Evolutionary conservation across 352 stramenopile genomes (phyloP).

Genomic region (Pythium angustatum): DNA sequence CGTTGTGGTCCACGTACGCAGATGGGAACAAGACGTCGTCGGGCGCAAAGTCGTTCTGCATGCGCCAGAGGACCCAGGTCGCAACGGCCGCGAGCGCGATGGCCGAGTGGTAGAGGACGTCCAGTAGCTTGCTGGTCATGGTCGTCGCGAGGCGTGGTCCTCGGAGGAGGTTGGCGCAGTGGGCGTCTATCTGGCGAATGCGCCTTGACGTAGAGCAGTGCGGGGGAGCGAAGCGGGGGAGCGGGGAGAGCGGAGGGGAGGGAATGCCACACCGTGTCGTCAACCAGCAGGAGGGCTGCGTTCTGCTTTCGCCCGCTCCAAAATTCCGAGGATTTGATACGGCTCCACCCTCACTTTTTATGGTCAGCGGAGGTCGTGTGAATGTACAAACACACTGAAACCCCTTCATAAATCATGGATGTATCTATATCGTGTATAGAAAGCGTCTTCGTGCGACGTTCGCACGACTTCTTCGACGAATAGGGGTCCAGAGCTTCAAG

Average conservation of each 20-base stretch:
- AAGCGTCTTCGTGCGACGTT: slow-evolving; percentile 2
- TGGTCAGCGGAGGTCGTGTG: not conserved
- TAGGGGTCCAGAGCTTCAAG: slow-evolving; percentile 14
- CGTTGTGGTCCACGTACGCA: slow-evolving; percentile 25
- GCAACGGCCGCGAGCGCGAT: slow-evolving; percentile 24
- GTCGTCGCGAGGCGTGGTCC: not conserved
- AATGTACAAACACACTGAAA: not conserved
- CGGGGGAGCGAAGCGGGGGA: not conserved
- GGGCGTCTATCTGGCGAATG: not conserved
- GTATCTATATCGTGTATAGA: not conserved
- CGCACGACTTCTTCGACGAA: not conserved
- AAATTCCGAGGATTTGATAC: slow-evolving; percentile 3
- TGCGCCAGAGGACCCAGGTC: slow-evolving; percentile 39
- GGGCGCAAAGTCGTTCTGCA: slow-evolving; percentile 51
- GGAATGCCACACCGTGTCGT: too few species aligned
- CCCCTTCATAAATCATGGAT: not conserved
- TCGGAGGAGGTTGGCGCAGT: too few species aligned
- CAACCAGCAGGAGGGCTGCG: not conserved
- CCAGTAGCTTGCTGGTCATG: slow-evolving; percentile 11
- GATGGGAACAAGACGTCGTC: slow-evolving; percentile 41
- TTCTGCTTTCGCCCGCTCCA: not conserved
- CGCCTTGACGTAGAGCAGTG: too few species aligned
- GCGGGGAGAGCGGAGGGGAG: not conserved
- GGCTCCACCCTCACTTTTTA: not conserved
- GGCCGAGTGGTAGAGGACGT: slow-evolving; percentile 17